Evolutionary conservation across 1,139 yeast genomes (phyloP), one percentile per base, ranked within the genome.

Genomic region (Meyerozyma athensensis): DNA sequence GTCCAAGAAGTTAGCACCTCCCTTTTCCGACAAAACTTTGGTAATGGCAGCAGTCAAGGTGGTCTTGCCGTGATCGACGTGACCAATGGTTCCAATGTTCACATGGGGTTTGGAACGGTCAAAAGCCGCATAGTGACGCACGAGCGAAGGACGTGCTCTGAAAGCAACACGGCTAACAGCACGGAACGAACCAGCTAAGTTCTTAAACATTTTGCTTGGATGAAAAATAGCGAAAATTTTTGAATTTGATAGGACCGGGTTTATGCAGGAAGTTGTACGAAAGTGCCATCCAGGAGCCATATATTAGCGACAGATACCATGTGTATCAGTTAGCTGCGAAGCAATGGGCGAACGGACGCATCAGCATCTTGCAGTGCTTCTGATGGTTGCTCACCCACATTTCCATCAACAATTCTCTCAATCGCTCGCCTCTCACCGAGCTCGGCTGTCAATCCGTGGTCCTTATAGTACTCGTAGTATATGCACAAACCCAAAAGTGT

Each of bases 11-110:
- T 70, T 72, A 47, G 97, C 97, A 60, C 95, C 96, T 60, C 97
- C 97, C 57, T 75, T 75, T 54, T 75, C 79, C 38, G 97, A 75
- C 50, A 92, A 77, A 43, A 87, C 92, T 74, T 92, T 92, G 69
- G 98, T 92, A 72, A 92, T 90, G 56, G 98, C 97, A 48, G 98
- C 97, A 44, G 97, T 92, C 62, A 92, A 77, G 38, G 97, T 90
- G 54, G 97, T 90, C 72, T 92, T 92, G 67, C 98, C 98, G 68
- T 92, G 97, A 74, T 92, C 98, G 52, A 92, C 97, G 66, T 92
- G 98, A 38, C 75, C 75, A 53, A 70, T 90, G 61, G 97, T 90
- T 73, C 97, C 97, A 54, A 90, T 77, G 69, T 92, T 92, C 53
- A 92, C 83, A 62, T 92, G 98, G 36, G 98, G 98, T 73, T 92